phyloP scores from a whole-genome alignment of 352 stramenopile genomes.

The Phytophthora colocasiae region DNA sequence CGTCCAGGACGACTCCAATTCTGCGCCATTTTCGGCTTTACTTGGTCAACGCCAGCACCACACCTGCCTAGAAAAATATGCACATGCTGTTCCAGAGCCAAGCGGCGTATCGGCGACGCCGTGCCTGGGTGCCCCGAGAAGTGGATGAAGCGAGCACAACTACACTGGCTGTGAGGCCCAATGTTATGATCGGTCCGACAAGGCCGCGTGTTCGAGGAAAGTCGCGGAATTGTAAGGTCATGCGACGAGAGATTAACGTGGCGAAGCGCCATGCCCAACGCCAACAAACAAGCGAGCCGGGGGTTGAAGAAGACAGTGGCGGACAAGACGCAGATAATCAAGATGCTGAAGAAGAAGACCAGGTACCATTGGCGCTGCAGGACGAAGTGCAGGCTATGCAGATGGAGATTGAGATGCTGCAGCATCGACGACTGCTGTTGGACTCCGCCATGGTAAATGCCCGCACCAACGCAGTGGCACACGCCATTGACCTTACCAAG shows the following conservation, averaged over 20 bases:
- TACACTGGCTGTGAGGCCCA: not conserved
- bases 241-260: constrained; percentile 1
- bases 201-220: constrained; percentile 8
- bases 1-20: not conserved
- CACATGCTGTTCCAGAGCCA: constrained; percentile 42
- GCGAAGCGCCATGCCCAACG: not conserved
- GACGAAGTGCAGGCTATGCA: constrained; percentile 42
- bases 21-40: constrained; percentile 21
- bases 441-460: constrained; percentile 43
- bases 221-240: constrained; percentile 26
- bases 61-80: constrained; percentile 12
- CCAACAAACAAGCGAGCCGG: constrained; percentile 1
- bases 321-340: constrained; percentile 11
- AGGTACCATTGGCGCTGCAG: constrained; percentile 1
- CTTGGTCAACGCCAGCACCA: not conserved
- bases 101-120: constrained; percentile 18
- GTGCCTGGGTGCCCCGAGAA: constrained; percentile 23
- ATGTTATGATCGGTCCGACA: not conserved
- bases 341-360: not conserved
- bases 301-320: constrained; percentile 8
- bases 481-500: constrained; percentile 44
- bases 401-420: constrained; percentile 43
- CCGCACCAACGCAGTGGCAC: constrained; percentile 34
- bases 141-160: not conserved
- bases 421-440: constrained; percentile 45